Evolutionary conservation across 148 eudicot genomes (phyloP), one percentile per base, ranked within the genome.

Genomic region (Gaultheria prostrata): DNA sequence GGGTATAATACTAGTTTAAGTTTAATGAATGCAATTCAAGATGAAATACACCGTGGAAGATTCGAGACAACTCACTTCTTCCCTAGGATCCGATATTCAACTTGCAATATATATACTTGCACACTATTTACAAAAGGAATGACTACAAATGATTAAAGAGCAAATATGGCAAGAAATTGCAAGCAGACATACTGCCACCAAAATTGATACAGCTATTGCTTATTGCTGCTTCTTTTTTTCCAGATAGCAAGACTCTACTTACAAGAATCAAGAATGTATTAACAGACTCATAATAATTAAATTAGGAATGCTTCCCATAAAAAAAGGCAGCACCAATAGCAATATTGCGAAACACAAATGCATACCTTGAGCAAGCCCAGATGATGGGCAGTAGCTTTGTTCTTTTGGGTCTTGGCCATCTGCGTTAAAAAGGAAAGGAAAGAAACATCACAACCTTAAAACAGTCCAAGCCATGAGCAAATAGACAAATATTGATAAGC

Each of bases 371-470:
- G 86, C 84, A 93, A 85, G 24, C 99, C 99, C 80, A 97, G 91
- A 73, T 97, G 99, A 90, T 97, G 97, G 9, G 99, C 99, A 77
- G 99, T 97, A 65, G 99, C 99, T 89, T 97, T 97, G 85, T 97
- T 97, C 91, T 97, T 97, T 87, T 97, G 99, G 43, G 99, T 97
- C 89, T 87, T 92, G 74, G 99, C 98, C 99, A 97, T 97, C 99
- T 97, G 89, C 80, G 83, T 75, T 50, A 84, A 77, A 81, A 43
- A 85, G 18, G 18, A 81, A 43, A 86, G 18, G 30, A 46, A 46
- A 57, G 65, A 73, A 75, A 78, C n/a, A 5, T 71, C 48, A 71
- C 24, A 67, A 67, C 54, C 48, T 39, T 85, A 24, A 35, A 75
- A 61, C 15, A 70, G 46, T 57, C 35, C 35, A 79, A 30, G 48